phyloP scores from a whole-genome alignment of 305 asterid species.

The Plantago rigida region DNA sequence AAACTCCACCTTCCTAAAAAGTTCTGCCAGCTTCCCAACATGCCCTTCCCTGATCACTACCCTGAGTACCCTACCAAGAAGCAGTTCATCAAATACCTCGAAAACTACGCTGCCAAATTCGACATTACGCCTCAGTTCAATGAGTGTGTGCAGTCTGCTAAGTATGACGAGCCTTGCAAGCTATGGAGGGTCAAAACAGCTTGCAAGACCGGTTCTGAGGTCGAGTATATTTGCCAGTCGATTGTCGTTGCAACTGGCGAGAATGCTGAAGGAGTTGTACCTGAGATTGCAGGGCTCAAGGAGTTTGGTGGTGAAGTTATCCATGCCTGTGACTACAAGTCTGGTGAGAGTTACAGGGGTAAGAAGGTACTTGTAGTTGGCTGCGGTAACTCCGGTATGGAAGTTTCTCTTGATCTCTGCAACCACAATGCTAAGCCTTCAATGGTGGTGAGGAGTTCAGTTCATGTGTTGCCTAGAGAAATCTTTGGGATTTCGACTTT shows the following conservation, averaged over 20 bases:
- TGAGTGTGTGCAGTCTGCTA: slow-evolving; percentile 67
- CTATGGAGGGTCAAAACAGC: slow-evolving; percentile 64
- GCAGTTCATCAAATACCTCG: slow-evolving; percentile 70
- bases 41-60: slow-evolving; percentile 69
- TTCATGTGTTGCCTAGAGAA: slow-evolving; percentile 62
- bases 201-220: slow-evolving; percentile 23
- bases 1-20: slow-evolving; percentile 79
- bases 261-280: slow-evolving; percentile 47
- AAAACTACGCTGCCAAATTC: slow-evolving; percentile 47
- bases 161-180: slow-evolving; percentile 58
- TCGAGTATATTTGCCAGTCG: slow-evolving; percentile 52
- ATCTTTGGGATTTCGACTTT: slow-evolving; percentile 56
- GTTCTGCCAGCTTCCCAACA: slow-evolving; percentile 67
- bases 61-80: slow-evolving; percentile 69
- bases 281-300: slow-evolving; percentile 46
- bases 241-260: slow-evolving; percentile 65
- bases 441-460: slow-evolving; percentile 54
- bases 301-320: slow-evolving; percentile 50
- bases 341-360: slow-evolving; percentile 42
- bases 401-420: slow-evolving; percentile 55
- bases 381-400: slow-evolving; percentile 67
- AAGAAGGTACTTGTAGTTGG: slow-evolving; percentile 56
- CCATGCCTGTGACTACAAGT: slow-evolving; percentile 54
- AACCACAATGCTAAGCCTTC: slow-evolving; percentile 50
- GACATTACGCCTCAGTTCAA: slow-evolving; percentile 61